phyloP scores from a whole-genome alignment of 306 rosid species.

The Coriaria nepalensis region DNA sequence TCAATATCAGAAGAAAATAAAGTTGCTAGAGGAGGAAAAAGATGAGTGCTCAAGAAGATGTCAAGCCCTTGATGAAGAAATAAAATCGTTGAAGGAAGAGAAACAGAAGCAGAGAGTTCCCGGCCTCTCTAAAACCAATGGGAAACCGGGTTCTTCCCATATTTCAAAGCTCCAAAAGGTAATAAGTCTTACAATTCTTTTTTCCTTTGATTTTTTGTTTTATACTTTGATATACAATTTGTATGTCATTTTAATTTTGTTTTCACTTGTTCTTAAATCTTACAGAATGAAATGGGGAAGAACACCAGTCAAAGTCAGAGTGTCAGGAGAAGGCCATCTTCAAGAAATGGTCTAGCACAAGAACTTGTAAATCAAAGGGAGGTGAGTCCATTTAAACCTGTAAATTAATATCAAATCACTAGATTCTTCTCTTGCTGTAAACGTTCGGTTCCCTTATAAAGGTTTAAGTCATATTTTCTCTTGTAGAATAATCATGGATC shows the following conservation, averaged over 20 bases:
- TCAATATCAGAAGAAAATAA: constrained; percentile 19
- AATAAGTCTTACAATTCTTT: constrained; percentile 16
- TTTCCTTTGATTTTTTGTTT: constrained; percentile 15
- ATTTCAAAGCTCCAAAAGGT: constrained; percentile 49
- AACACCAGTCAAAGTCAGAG: constrained; percentile 32
- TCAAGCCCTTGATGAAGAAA: constrained; percentile 25
- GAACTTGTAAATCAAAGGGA: constrained; percentile 36
- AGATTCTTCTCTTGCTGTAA: constrained; percentile 6
- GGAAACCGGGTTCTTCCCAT: constrained; percentile 27
- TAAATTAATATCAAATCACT: constrained; percentile 8
- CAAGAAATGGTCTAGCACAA: constrained; percentile 34
- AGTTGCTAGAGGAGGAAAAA: constrained; percentile 28
- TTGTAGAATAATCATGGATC: constrained; percentile 46
- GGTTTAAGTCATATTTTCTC: background rate
- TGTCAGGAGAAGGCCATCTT: constrained; percentile 34
- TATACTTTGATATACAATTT: background rate
- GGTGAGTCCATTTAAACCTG: constrained; percentile 30
- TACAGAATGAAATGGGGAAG: constrained; percentile 46
- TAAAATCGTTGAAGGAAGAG: constrained; percentile 21
- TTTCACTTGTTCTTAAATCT: constrained; percentile 12
- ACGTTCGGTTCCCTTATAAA: constrained; percentile 5
- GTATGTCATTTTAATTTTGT: constrained; percentile 10
- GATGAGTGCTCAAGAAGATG: constrained; percentile 16
- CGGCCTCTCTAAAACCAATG: constrained; percentile 16
- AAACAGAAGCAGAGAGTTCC: constrained; percentile 18